Evolutionary conservation across 495 filamentous ascomycete genomes (phyloP).

Genomic region (Aspergillus sclerotiicarbonarius): DNA sequence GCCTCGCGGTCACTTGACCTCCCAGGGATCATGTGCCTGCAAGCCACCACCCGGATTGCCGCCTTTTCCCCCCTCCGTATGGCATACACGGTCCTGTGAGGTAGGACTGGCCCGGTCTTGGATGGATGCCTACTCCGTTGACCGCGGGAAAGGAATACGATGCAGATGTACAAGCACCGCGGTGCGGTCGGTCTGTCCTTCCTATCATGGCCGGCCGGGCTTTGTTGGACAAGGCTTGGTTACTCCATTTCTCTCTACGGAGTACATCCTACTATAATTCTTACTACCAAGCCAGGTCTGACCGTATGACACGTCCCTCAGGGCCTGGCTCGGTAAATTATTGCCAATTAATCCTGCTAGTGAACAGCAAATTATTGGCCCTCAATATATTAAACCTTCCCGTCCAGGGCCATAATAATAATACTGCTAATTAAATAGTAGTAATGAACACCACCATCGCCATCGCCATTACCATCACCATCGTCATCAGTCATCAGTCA

Average conservation of each 20-base stretch:
- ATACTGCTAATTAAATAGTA: not conserved
- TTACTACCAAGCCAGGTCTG: not conserved
- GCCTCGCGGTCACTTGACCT: not conserved
- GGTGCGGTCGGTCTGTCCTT: too few species aligned
- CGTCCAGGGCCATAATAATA: not conserved
- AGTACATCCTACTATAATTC: not conserved
- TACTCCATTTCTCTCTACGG: not conserved
- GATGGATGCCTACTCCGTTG: too few species aligned
- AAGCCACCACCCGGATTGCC: too few species aligned
- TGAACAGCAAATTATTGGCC: not conserved
- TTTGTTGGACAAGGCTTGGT: not conserved
- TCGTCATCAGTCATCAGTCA: too few species aligned
- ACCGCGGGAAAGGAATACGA: too few species aligned
- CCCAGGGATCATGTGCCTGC: not conserved
- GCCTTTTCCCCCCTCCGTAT: too few species aligned
- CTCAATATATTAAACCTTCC: conserved; percentile 2
- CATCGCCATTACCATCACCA: too few species aligned
- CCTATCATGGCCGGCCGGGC: too few species aligned
- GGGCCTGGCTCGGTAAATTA: not conserved
- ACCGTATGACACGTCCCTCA: not conserved
- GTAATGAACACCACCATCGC: not conserved
- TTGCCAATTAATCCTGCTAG: not conserved
- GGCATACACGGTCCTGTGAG: too few species aligned
- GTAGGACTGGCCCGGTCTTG: too few species aligned
- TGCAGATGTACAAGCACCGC: too few species aligned